Percentiles rank a stretch among this genome's conserved stretches.
phyloP scores from a whole-genome alignment of 116 monocot genomes.

The Iris pallida region DNA sequence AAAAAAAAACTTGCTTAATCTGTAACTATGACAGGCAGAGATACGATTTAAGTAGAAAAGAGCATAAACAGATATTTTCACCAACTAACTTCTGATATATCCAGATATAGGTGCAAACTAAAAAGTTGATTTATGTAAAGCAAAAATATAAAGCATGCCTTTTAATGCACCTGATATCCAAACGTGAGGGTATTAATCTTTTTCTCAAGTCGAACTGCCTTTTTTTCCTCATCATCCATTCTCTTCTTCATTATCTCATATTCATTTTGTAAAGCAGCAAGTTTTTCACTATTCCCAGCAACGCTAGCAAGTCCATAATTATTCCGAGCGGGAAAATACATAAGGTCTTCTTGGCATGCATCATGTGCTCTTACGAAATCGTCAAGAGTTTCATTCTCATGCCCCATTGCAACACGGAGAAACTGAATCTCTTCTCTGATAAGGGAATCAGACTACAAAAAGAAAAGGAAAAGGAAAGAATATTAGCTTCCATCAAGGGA shows the following conservation, averaged over 20 bases:
- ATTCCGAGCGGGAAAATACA: constrained; percentile 64
- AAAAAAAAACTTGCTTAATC: background rate
- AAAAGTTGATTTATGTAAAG: background rate
- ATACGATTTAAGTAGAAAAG: background rate
- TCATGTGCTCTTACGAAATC: constrained; percentile 84
- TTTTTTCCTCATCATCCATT: constrained; percentile 87
- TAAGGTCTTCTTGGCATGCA: constrained; percentile 87
- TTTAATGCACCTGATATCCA: constrained; percentile 69
- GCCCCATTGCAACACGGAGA: constrained; percentile 78
- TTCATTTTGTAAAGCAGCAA: constrained; percentile 62
- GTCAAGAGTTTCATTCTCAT: constrained; percentile 76
- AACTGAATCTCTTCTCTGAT: constrained; percentile 60
- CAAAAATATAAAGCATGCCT: background rate
- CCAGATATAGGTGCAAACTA: background rate
- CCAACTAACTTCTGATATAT: background rate
- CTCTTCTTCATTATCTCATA: constrained; percentile 64
- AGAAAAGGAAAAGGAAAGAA: background rate
- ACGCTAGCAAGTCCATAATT: constrained; percentile 76
- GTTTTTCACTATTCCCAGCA: constrained; percentile 62
- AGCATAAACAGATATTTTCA: background rate
- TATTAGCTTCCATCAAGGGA: background rate
- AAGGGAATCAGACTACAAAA: constrained; percentile 56
- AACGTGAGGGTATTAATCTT: constrained; percentile 82
- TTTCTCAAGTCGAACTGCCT: constrained; percentile 66
- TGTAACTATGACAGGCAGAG: background rate